phyloP scores from a whole-genome alignment of 2,329 filamentous ascomycete genomes.

The Ceratocystis smalleyi region DNA sequence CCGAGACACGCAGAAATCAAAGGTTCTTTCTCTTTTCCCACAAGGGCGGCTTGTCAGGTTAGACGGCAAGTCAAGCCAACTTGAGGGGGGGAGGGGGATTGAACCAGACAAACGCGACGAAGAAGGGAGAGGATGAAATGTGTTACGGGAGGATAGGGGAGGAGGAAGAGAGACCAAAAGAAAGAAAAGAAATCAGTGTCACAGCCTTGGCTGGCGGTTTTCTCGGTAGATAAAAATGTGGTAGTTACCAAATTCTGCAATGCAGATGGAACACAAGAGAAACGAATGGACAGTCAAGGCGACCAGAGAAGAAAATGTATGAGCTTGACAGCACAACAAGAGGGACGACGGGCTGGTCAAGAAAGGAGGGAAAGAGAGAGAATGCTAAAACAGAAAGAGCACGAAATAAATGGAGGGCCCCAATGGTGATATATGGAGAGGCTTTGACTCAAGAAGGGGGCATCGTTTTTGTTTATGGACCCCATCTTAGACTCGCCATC shows the following conservation, averaged over 20 bases:
- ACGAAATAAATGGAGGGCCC: not conserved
- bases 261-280: constrained; percentile 1
- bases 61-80: not conserved
- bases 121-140: not conserved
- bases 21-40: not conserved
- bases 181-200: not conserved
- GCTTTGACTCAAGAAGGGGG: not conserved
- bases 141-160: not conserved
- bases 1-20: not conserved
- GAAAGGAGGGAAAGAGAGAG: not conserved
- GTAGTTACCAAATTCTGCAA: not conserved
- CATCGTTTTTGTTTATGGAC: not conserved
- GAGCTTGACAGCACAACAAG: not conserved
- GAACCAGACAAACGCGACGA: not conserved
- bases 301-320: not conserved
- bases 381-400: not conserved
- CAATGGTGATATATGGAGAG: not conserved
- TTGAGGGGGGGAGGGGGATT: not conserved
- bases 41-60: not conserved
- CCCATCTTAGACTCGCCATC: not conserved
- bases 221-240: not conserved
- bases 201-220: not conserved
- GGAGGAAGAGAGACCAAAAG: not conserved
- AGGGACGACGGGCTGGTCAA: not conserved
- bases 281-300: constrained; percentile 7